Conservation (phyloP, 2,329 filamentous ascomycete genomes). For the Trichoderma atrobrunneum region DNA sequence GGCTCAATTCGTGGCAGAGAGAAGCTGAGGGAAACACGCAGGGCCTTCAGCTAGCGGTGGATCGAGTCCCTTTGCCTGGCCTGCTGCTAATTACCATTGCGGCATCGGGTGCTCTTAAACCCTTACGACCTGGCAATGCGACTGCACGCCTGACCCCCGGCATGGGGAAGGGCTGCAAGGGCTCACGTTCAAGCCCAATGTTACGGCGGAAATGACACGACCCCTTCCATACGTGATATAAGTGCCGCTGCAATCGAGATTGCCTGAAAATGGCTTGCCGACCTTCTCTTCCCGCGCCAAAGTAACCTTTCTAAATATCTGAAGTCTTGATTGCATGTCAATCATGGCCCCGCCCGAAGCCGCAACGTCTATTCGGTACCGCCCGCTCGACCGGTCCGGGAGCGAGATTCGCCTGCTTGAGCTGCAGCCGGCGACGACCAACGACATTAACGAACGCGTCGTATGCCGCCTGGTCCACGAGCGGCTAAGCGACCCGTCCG, state of each 20-base stretch:
- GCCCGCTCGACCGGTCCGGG: conserved; percentile 24
- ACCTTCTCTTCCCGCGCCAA: conserved; percentile 9
- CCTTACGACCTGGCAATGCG: neutral
- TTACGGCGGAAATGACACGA: conserved; percentile 14
- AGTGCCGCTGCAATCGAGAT: conserved; percentile 18
- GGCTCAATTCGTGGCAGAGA: neutral
- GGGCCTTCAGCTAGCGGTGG: neutral
- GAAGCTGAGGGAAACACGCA: neutral
- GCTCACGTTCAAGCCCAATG: conserved; percentile 11
- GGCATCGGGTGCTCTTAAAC: neutral
- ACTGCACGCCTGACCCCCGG: conserved; percentile 3
- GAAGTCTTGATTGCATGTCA: conserved; percentile 9
- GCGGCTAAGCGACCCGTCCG: conserved; percentile 26
- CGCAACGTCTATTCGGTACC: conserved; percentile 20
- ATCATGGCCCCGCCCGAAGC: conserved; percentile 19
- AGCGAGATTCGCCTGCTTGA: conserved; percentile 35
- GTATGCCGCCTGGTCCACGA: conserved; percentile 35
- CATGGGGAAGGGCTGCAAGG: conserved; percentile 7
- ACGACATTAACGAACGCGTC: conserved; percentile 29
- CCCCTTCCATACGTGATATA: conserved; percentile 11
- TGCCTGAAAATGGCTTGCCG: conserved; percentile 12
- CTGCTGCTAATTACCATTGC: neutral
- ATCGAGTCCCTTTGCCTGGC: neutral
- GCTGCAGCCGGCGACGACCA: conserved; percentile 29
- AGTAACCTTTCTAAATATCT: conserved; percentile 6